Conservation (phyloP, 768 basidiomycete genomes). For the Boletus patriciae region DNA sequence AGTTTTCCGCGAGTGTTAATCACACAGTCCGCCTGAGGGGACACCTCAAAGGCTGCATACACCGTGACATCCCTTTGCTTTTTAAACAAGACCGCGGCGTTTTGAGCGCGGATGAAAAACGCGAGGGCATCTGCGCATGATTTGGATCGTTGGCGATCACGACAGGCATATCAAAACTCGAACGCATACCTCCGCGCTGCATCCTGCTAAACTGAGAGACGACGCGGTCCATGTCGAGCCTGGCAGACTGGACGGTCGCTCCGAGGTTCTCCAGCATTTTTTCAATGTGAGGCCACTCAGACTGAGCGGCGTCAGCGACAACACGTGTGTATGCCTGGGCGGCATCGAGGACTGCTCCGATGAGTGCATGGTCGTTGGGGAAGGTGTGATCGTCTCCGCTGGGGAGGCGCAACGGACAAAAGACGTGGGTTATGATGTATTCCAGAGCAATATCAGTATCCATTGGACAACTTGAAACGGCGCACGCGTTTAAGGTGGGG, state of each 20-base stretch:
- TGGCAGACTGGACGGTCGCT: constrained; percentile 6
- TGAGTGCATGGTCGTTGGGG: constrained; percentile 29
- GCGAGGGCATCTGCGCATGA: constrained; percentile 34
- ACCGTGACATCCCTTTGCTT: too few relatives aligned
- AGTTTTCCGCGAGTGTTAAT: too few relatives aligned
- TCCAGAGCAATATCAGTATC: not conserved
- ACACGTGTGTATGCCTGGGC: constrained; percentile 5
- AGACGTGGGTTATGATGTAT: constrained; percentile 42
- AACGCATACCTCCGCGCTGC: constrained; percentile 20
- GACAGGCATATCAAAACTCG: too few relatives aligned
- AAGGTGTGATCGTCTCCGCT: constrained; percentile 32
- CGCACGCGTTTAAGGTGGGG: too few relatives aligned
- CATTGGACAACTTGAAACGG: not conserved
- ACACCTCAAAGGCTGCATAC: too few relatives aligned
- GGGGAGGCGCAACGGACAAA: constrained; percentile 42
- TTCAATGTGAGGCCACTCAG: constrained; percentile 8
- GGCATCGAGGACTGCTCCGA: constrained; percentile 14
- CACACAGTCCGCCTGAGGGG: too few relatives aligned
- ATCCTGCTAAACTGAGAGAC: constrained; percentile 19
- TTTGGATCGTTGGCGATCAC: not conserved
- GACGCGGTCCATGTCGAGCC: not conserved
- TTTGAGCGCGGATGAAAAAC: too few relatives aligned
- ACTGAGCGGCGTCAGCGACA: not conserved
- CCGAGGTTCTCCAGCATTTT: constrained; percentile 27
- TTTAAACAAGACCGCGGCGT: too few relatives aligned